These are phyloP conservation scores for Ascochyta rabiei DNA, from an alignment of 2,329 filamentous ascomycete genomes.

Conservation along the genomic window DNA sequence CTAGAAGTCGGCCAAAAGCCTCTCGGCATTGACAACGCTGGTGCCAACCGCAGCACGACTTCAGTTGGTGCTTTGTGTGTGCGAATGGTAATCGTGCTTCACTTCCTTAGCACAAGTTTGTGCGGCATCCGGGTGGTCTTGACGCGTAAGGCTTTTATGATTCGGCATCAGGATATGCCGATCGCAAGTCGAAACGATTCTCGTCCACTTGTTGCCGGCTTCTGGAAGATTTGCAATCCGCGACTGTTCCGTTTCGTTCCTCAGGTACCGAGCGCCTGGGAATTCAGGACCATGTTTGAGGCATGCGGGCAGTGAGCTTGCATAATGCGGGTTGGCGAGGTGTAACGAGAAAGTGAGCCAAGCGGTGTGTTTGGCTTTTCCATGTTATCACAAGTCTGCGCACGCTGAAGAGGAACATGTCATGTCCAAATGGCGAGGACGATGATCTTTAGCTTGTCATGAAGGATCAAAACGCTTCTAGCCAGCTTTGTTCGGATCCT, in stretches of 20 bases:
- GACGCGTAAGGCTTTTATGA: background rate
- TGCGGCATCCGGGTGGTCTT: background rate
- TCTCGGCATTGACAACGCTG: background rate
- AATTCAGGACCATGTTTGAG: slow-evolving; percentile 1
- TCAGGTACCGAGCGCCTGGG: background rate
- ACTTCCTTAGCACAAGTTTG: background rate
- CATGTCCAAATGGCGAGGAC: background rate
- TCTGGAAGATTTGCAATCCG: background rate
- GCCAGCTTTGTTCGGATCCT: background rate
- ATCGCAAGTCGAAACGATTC: background rate
- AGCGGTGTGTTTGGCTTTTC: background rate
- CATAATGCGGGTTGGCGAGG: background rate
- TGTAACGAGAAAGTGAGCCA: background rate
- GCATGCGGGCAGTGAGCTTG: background rate
- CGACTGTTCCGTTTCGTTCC: background rate
- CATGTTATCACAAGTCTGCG: background rate
- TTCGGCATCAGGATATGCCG: background rate
- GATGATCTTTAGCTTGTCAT: background rate
- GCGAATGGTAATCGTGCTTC: background rate
- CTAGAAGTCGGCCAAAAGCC: too few species aligned
- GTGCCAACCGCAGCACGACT: background rate
- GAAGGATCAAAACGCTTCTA: background rate
- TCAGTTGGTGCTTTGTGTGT: background rate
- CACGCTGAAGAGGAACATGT: background rate
- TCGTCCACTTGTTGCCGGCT: slow-evolving; percentile 3